Evolutionary conservation across 1,284 basidiomycete genomes (phyloP).

Genomic region (Melampsora abietis-canadensis): DNA sequence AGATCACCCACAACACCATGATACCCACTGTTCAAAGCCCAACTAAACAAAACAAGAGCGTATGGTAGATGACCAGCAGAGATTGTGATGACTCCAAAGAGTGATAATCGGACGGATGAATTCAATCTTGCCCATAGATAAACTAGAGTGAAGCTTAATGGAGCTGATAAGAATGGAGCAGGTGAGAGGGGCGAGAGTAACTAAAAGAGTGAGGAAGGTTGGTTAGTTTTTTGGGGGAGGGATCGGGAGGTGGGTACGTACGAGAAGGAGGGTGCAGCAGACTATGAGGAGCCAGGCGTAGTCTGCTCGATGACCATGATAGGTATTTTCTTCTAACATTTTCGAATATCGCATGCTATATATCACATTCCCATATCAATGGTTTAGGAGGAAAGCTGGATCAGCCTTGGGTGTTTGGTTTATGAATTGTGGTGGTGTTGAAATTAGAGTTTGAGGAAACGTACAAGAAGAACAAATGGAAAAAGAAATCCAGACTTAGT

Average conservation of each 20-base stretch:
- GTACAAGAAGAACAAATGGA: constrained; percentile 90
- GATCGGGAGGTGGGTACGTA: background rate
- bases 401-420: too few relatives aligned
- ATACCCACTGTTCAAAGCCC: constrained; percentile 71
- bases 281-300: constrained; percentile 80
- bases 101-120: constrained; percentile 85
- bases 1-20: constrained; percentile 50
- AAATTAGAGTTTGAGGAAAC: background rate
- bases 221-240: background rate
- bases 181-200: constrained; percentile 36
- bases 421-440: too few relatives aligned
- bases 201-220: background rate
- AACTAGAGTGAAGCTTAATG: constrained; percentile 71
- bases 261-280: constrained; percentile 34
- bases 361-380: too few relatives aligned
- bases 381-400: too few relatives aligned
- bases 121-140: constrained; percentile 95
- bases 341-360: constrained; percentile 82
- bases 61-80: constrained; percentile 92
- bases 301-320: constrained; percentile 81
- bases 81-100: constrained; percentile 90
- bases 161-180: constrained; percentile 63
- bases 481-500: constrained; percentile 87
- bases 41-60: constrained; percentile 79
- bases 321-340: constrained; percentile 92